Conservation (phyloP, 2,329 filamentous ascomycete species). For the Talaromyces sp. region DNA sequence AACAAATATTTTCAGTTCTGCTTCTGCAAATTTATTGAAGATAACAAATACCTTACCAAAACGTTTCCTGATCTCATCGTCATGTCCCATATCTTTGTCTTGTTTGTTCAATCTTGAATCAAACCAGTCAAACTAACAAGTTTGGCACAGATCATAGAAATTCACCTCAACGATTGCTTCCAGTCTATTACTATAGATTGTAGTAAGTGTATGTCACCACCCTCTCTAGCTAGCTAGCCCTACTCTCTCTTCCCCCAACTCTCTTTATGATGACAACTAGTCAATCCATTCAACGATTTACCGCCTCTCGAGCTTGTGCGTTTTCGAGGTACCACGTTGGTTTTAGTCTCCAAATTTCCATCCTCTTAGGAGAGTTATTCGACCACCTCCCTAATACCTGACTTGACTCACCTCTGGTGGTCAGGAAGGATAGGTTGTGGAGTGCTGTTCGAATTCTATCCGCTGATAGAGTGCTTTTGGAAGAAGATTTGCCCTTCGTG, state of each 20-base stretch:
- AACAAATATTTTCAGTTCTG: slow-evolving; percentile 58
- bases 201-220: slow-evolving; percentile 12
- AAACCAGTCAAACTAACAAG: slow-evolving; percentile 8
- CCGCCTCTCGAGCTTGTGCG: slow-evolving; percentile 34
- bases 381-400: slow-evolving; percentile 45
- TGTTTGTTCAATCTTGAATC: not conserved
- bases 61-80: slow-evolving; percentile 44
- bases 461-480: slow-evolving; percentile 20
- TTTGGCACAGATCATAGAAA: not conserved
- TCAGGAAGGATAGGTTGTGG: slow-evolving; percentile 46
- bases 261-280: slow-evolving; percentile 57
- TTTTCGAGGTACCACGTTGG: slow-evolving; percentile 19
- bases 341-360: slow-evolving; percentile 20
- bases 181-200: not conserved
- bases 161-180: not conserved
- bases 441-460: slow-evolving; percentile 29
- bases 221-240: slow-evolving; percentile 14
- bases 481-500: not conserved
- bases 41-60: slow-evolving; percentile 58
- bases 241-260: slow-evolving; percentile 4
- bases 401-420: slow-evolving; percentile 29
- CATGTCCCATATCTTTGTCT: slow-evolving; percentile 12
- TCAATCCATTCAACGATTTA: slow-evolving; percentile 62
- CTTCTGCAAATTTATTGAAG: slow-evolving; percentile 60
- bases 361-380: slow-evolving; percentile 25